Percentiles rank a stretch among this genome's conserved stretches.
These are phyloP conservation scores for Alternaria brassicicola DNA, from an alignment of 2,329 filamentous ascomycete species.

Conservation along the genomic window DNA sequence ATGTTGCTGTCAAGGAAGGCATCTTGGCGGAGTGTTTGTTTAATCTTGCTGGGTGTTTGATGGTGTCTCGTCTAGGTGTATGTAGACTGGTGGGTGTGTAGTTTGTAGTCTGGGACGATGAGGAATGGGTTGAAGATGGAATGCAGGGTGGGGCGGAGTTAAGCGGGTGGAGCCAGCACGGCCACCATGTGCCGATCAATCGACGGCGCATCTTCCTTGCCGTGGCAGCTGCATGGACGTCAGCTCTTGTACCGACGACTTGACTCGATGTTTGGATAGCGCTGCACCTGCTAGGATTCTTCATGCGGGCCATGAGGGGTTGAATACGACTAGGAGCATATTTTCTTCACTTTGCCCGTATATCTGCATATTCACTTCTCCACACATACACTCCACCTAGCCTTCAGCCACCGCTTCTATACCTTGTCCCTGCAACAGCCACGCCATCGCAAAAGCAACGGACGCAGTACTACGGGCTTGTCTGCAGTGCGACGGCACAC, in stretches of 20 bases:
- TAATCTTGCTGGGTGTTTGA: no score
- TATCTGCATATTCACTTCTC: background rate
- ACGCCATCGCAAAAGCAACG: constrained; percentile 11
- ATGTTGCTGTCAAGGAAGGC: constrained; percentile 56
- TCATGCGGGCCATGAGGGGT: constrained; percentile 37
- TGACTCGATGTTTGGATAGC: constrained; percentile 1
- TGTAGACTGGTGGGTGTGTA: no score
- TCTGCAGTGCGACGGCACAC: constrained; percentile 13
- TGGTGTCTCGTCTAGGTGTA: background rate
- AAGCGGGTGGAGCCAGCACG: constrained; percentile 10
- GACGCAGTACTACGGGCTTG: background rate
- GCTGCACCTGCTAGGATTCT: constrained; percentile 6
- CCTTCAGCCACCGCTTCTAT: constrained; percentile 1
- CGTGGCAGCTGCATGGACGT: constrained; percentile 5
- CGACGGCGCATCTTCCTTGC: constrained; percentile 4
- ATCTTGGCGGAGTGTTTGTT: no score
- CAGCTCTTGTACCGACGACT: constrained; percentile 3
- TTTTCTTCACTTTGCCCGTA: background rate
- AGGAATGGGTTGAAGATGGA: background rate
- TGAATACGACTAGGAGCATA: background rate
- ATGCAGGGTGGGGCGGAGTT: background rate
- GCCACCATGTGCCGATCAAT: constrained; percentile 7
- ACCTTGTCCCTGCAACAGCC: constrained; percentile 12
- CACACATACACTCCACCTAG: background rate
- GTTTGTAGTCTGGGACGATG: background rate